Evolutionary conservation across 257 asterid species (phyloP).

Genomic region (Cynanchum wilfordii): DNA sequence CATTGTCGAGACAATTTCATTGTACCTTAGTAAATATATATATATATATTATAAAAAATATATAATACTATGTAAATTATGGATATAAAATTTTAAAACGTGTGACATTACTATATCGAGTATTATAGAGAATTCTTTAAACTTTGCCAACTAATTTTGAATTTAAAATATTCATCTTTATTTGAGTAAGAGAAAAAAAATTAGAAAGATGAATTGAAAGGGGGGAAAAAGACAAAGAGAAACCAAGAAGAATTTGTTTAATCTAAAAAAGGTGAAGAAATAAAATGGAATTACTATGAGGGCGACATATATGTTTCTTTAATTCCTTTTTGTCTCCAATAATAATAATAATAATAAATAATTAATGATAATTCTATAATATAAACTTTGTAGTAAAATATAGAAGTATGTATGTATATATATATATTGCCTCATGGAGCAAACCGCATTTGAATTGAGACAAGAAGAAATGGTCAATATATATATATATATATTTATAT

Average conservation of each 20-base stretch:
- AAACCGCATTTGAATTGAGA: constrained; percentile 5
- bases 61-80: too few species aligned
- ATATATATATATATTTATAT: too few species aligned
- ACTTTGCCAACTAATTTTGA: too few species aligned
- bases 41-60: too few species aligned
- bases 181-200: too few species aligned
- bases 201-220: neutral
- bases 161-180: too few species aligned
- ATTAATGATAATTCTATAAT: neutral
- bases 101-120: too few species aligned
- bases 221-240: neutral
- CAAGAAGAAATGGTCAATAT: constrained; percentile 19
- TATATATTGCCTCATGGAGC: constrained; percentile 21
- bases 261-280: neutral
- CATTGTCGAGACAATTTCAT: too few species aligned
- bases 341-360: neutral
- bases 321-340: too few species aligned
- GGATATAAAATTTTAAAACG: too few species aligned
- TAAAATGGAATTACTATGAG: constrained; percentile 3
- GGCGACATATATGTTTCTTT: constrained; percentile 4
- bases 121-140: too few species aligned
- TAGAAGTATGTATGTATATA: neutral
- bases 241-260: neutral
- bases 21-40: too few species aligned
- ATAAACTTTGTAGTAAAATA: neutral